Percentiles rank a stretch among this genome's conserved stretches.
Evolutionary conservation across 352 stramenopile genomes (phyloP).

Genomic region (Phytophthora sp.): DNA sequence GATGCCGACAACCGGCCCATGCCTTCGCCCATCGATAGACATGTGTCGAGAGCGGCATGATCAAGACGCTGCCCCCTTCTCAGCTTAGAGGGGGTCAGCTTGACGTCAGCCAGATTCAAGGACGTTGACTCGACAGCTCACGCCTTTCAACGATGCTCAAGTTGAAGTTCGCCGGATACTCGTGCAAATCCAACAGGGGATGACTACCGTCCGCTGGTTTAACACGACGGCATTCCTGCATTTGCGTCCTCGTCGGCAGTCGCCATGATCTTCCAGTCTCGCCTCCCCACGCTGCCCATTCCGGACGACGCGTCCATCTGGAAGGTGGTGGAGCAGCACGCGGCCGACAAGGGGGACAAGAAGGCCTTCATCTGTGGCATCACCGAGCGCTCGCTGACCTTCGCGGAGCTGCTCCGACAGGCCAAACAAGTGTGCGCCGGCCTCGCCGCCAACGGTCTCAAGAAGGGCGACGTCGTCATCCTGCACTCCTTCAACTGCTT

Average conservation of each 20-base stretch:
- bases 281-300: constrained; percentile 27
- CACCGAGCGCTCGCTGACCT: constrained; percentile 47
- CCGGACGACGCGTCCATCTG: constrained; percentile 49
- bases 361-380: constrained; percentile 53
- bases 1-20: too few species aligned
- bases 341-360: constrained; percentile 24
- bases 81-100: too few species aligned
- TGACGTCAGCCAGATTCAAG: constrained; percentile 10
- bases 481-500: constrained; percentile 65
- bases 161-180: constrained; percentile 21
- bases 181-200: constrained; percentile 12
- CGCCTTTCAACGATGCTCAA: constrained; percentile 8
- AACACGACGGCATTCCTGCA: constrained; percentile 29
- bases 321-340: constrained; percentile 46
- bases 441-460: constrained; percentile 48
- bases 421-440: constrained; percentile 37
- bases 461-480: constrained; percentile 62
- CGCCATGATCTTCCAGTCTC: constrained; percentile 54
- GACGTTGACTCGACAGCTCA: constrained; percentile 21
- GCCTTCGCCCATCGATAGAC: too few species aligned
- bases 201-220: constrained; percentile 11
- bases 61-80: too few species aligned
- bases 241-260: constrained; percentile 17
- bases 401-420: constrained; percentile 37
- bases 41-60: too few species aligned